phyloP scores from a whole-genome alignment of 331 rosid genomes.

The Cucumis variabilis region DNA sequence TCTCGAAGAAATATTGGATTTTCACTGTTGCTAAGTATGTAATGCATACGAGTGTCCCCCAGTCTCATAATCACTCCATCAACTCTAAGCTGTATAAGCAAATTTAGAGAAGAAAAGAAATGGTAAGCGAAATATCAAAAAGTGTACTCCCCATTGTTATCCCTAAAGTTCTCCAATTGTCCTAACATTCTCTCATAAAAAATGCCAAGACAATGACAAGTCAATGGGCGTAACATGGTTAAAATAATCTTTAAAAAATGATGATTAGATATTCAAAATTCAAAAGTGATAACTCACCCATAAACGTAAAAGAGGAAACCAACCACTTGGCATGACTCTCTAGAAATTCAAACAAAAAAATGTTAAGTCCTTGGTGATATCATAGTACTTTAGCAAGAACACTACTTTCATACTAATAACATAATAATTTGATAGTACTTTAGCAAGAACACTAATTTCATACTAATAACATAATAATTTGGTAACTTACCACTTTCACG shows the following conservation, averaged over 20 bases:
- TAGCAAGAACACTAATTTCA: constrained; percentile 24
- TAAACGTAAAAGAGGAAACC: constrained; percentile 96
- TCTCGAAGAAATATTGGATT: constrained; percentile 82
- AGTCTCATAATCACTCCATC: constrained; percentile 96
- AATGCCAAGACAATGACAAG: not conserved
- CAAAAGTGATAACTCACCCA: constrained; percentile 74
- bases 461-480: constrained; percentile 33
- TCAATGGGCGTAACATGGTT: not conserved
- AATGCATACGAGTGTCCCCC: constrained; percentile 96
- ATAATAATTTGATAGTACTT: constrained; percentile 26
- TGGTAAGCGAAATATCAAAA: constrained; percentile 5
- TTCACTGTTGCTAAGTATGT: constrained; percentile 60
- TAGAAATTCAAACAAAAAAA: constrained; percentile 43
- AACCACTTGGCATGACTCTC: constrained; percentile 97
- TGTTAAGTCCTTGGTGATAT: constrained; percentile 37
- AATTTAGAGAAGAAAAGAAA: constrained; percentile 32
- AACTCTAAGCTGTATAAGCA: constrained; percentile 85
- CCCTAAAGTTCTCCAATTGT: not conserved
- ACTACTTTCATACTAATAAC: constrained; percentile 27
- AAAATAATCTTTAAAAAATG: not conserved
- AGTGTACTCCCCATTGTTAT: not conserved
- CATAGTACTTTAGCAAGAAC: constrained; percentile 22
- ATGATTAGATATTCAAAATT: constrained; percentile 19
- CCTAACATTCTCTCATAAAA: not conserved
- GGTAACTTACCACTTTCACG: constrained; percentile 86